Conservation (phyloP, 257 asterid genomes). For the Solanum neorickii region DNA sequence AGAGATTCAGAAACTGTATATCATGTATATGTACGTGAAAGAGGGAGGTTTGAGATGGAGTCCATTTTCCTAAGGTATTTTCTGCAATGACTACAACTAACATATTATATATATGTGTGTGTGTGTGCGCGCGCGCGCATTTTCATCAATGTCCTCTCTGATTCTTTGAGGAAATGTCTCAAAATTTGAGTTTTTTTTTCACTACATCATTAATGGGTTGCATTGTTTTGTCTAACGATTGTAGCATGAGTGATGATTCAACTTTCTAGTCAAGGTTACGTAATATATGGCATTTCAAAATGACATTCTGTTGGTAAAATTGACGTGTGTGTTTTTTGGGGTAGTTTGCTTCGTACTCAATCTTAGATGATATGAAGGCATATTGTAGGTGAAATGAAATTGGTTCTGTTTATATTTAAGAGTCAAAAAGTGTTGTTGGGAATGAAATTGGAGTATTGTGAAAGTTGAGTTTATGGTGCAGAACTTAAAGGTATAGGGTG, state of each 20-base stretch:
- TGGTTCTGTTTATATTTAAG: neutral
- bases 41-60: constrained; percentile 77
- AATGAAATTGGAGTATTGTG: neutral
- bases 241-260: neutral
- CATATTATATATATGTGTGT: neutral
- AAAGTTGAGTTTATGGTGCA: neutral
- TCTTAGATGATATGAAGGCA: neutral
- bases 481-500: neutral
- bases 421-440: neutral
- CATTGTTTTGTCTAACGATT: neutral
- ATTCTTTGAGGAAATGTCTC: neutral
- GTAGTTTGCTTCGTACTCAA: neutral
- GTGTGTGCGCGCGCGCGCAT: neutral
- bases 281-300: neutral
- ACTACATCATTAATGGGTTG: neutral
- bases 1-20: constrained; percentile 44
- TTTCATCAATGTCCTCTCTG: neutral
- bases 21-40: constrained; percentile 78
- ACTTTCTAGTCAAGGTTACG: neutral
- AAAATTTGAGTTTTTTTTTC: neutral
- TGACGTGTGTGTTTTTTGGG: neutral
- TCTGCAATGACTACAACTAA: neutral
- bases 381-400: neutral
- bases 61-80: constrained; percentile 79
- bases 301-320: neutral